Evolutionary conservation across 345 rosid genomes (phyloP), one percentile per base, ranked within the genome.

Genomic region (Anastatica hierochuntica): DNA sequence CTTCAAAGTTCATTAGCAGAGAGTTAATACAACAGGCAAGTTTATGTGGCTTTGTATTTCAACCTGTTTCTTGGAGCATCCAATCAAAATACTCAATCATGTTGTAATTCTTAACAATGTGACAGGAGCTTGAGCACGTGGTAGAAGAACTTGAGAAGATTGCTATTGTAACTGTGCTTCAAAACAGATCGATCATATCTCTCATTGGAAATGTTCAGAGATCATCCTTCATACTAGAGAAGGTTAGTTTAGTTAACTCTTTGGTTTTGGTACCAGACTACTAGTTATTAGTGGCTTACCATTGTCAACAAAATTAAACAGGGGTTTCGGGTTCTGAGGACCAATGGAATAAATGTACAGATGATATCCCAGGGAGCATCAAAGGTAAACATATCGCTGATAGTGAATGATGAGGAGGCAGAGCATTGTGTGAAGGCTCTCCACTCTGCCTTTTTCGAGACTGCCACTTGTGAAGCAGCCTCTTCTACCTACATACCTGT

Each of bases 361-460:
- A 86, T 90, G 97, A 90, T 86, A 69, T 90, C 95, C 4, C 90
- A 90, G 73, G 95, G 95, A n/a, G 95, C 97, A 50, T 89, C 97
- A 5, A 89, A 89, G 97, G 24, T 21, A 21, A 21, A 21, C 5
- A 21, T 21, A 21, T 21, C 24, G 24, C 24, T 21, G 24, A 21
- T 21, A 21, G 24, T 21, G 24, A 21, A 21, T 21, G 24, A 21
- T 21, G 24, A 21, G 3, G 24, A 21, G 24, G 24, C 24, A 21
- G 24, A 21, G 24, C 24, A 21, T 5, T 21, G 24, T 21, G 24
- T 21, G 24, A 21, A 21, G 24, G 24, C 24, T 21, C 24, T 21
- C 24, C 24, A 21, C 5, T 21, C 24, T 2, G 24, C 24, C 24
- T 21, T 21, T 5, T 21, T 21, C 24, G 24, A 21, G 24, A 21